Conservation (phyloP, 352 stramenopile genomes). For the Pythium sp. region DNA sequence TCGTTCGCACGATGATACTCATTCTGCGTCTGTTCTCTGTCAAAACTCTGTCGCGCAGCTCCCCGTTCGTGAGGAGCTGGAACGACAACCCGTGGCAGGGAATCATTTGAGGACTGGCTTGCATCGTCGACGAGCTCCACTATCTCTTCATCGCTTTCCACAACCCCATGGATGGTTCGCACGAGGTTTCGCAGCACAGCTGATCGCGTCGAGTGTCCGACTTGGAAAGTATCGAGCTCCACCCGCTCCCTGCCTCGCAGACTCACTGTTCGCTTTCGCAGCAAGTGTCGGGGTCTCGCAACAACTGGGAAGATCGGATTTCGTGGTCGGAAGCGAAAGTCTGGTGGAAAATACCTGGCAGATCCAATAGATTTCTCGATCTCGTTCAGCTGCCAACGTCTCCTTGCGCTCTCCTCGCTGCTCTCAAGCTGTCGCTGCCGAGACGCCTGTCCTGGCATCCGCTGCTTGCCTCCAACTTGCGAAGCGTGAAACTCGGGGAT, state of each 20-base stretch:
- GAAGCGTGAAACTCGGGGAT: conserved; percentile 80
- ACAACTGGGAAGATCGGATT: conserved; percentile 42
- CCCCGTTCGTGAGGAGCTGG: neutral
- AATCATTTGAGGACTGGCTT: neutral
- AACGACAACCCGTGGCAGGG: neutral
- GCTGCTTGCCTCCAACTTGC: conserved; percentile 62
- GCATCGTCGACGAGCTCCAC: conserved; percentile 2
- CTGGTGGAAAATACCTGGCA: conserved; percentile 43
- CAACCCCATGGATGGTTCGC: conserved; percentile 45
- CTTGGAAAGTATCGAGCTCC: conserved; percentile 23
- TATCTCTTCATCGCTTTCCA: conserved; percentile 25
- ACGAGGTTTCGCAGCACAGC: conserved; percentile 45
- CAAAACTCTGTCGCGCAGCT: neutral
- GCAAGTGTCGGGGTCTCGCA: conserved; percentile 34
- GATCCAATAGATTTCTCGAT: conserved; percentile 50
- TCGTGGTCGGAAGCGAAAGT: conserved; percentile 29
- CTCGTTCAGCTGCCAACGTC: conserved; percentile 61
- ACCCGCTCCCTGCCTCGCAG: conserved; percentile 9
- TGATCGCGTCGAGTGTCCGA: conserved; percentile 47
- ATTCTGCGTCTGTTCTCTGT: neutral
- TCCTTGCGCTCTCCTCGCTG: conserved; percentile 10
- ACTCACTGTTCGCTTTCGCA: conserved; percentile 27
- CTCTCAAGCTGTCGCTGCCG: conserved; percentile 6
- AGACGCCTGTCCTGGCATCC: neutral
- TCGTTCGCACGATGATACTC: conserved; percentile 2